Base-by-base conservation (phyloP, 2,329 filamentous ascomycete genomes). In the Celoporthe dispersa region DNA sequence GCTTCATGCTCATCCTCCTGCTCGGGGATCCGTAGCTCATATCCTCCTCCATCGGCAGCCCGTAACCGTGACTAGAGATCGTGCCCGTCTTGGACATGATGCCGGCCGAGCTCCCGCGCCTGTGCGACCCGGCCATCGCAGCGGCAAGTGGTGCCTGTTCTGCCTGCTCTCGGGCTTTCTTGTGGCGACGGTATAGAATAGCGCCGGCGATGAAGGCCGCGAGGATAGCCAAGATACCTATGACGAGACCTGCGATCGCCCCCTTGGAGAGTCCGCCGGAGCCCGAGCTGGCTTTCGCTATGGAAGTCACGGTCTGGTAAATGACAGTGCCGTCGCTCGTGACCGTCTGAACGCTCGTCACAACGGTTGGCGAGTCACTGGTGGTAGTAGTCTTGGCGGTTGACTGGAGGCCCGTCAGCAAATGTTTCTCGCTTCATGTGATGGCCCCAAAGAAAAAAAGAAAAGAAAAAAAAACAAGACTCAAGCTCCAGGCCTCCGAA, bases 291-390 rank as follows among this genome's bases (percentile, higher is more conserved):
- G 74, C 72, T 0, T 84, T 84, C 0, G 87, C 86, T 8, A 81
- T 81, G 22, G 87, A 81, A 1, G 86, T 88, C 3, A 90, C 83
- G 1, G 87, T 90, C 69, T 82, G 83, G 31, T 66, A 70, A 4
- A 72, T 53, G 57, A 88, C 79, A 6, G 79, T 83, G 25, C 87
- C 87, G 12, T 82, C 84, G 8, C 82, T 81, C 0, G 87, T 90
- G 12, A 90, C 82, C 0, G 88, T 90, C 74, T 84, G 80, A 2
- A 87, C 75, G 9, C 79, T 77, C 35, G 70, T 72, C 11, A 72
- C 64, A 3, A 69, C 64, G 37, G 61, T 66, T 41, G 70, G 11
- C 80, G 79, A 28, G 80, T 75, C 28, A 79, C 75, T 62, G 73
- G 75, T 55, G 75, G n/a, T 25, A 8, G 73, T 75, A 16, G 74